Conservation (phyloP, 2,329 filamentous ascomycete genomes). For the Ophiocordyceps polyrhachis-furcata region DNA sequence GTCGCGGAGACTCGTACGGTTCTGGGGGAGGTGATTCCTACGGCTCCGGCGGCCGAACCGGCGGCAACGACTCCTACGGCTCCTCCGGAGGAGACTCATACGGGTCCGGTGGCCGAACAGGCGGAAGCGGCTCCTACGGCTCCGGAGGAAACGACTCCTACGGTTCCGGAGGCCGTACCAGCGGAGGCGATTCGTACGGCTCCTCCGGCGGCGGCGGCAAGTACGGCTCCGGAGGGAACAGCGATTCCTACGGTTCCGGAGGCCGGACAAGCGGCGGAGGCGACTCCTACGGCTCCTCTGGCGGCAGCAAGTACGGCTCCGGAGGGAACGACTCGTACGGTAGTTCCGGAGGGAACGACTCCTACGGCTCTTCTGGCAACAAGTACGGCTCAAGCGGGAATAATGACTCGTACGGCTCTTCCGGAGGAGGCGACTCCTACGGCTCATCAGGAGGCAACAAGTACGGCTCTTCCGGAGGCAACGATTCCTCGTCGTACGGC, state of each 20-base stretch:
- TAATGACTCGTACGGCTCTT: conserved; percentile 5
- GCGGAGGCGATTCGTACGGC: conserved; percentile 1
- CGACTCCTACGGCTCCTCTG: conserved; percentile 3
- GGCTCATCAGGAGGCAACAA: conserved; percentile 1
- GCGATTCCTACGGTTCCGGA: conserved; percentile 3
- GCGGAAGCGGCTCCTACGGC: conserved; percentile 6
- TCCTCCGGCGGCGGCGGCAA: conserved; percentile 1
- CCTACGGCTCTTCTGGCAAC: conserved; percentile 6
- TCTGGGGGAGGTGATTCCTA: conserved; percentile 4
- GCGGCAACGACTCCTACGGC: conserved; percentile 4
- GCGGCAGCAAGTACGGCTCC: conserved; percentile 7
- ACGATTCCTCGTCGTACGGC: neutral
- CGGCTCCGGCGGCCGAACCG: conserved; percentile 2
- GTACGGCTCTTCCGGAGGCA: neutral
- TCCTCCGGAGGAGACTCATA: conserved; percentile 7
- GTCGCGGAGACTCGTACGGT: conserved; percentile 7
- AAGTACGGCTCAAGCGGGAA: conserved; percentile 2
- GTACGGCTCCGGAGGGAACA: conserved; percentile 6
- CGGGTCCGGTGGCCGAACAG: conserved; percentile 7
- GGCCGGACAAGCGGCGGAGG: neutral
- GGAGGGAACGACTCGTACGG: conserved; percentile 3
- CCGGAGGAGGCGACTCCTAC: conserved; percentile 6
- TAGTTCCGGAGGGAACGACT: conserved; percentile 6
- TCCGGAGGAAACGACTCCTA: conserved; percentile 5
- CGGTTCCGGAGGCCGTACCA: neutral